A percentile compares a stretch with the other conserved stretches of the same genome.
Conservation (phyloP, 1,284 basidiomycete genomes). For the Naganishia cerealis region DNA sequence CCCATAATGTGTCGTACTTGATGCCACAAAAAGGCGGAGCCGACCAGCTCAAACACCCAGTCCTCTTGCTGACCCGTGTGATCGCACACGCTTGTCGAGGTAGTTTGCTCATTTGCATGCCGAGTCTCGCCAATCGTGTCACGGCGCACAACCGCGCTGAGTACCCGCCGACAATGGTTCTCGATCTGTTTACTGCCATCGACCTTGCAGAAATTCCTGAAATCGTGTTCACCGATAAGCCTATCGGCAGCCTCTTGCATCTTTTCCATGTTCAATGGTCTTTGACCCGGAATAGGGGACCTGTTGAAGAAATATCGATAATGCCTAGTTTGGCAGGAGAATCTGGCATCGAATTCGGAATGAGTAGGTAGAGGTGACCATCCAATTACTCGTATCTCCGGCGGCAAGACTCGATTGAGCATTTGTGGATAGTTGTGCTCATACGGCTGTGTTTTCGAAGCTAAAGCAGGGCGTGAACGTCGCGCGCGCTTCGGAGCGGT, state of each 20-base stretch:
- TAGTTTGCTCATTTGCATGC: constrained; percentile 36
- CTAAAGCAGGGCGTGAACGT: constrained; percentile 8
- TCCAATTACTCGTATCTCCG: constrained; percentile 84
- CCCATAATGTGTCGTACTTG: constrained; percentile 97
- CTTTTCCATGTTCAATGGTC: constrained; percentile 65
- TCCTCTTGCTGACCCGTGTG: constrained; percentile 21
- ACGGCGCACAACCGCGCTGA: constrained; percentile 43
- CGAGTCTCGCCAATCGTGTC: constrained; percentile 5
- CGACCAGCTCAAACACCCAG: constrained; percentile 81
- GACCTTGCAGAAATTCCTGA: constrained; percentile 92
- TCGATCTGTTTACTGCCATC: constrained; percentile 91
- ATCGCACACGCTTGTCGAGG: constrained; percentile 16
- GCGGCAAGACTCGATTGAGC: constrained; percentile 86
- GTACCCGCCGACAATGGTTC: constrained; percentile 53
- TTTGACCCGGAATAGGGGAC: constrained; percentile 50
- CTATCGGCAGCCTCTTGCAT: constrained; percentile 76
- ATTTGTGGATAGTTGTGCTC: constrained; percentile 78
- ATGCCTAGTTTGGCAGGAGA: constrained; percentile 81
- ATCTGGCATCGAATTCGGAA: constrained; percentile 75
- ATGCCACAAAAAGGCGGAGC: constrained; percentile 91
- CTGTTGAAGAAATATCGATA: constrained; percentile 93
- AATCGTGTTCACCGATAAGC: constrained; percentile 89
- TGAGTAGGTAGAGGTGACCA: constrained; percentile 83
- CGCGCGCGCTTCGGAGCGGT: constrained; percentile 12
- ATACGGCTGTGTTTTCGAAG: constrained; percentile 39